Percentiles rank a stretch among this genome's conserved stretches.
Evolutionary conservation across 1,284 basidiomycete genomes (phyloP).

Genomic region (Austroboletus niveus): DNA sequence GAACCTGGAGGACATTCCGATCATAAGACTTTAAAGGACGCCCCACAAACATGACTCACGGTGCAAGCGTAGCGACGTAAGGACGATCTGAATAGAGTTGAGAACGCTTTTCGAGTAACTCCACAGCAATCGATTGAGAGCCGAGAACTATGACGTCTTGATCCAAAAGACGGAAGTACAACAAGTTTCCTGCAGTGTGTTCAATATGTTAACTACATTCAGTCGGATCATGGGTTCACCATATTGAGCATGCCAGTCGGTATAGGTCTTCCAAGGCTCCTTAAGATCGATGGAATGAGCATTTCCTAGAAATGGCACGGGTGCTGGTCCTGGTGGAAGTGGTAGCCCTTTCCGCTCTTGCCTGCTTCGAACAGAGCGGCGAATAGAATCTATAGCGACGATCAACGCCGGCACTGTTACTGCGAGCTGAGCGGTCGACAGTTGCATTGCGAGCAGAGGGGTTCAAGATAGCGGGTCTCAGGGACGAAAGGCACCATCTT

Average conservation of each 20-base stretch:
- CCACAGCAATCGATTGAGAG: slow-evolving; percentile 3
- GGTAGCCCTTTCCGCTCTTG: slow-evolving; percentile 1
- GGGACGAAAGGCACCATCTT: neutral
- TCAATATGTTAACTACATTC: neutral
- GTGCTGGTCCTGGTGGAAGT: slow-evolving; percentile 7
- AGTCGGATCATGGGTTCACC: slow-evolving; percentile 2
- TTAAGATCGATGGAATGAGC: neutral
- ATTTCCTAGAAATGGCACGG: slow-evolving; percentile 12
- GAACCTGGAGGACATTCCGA: slow-evolving; percentile 1
- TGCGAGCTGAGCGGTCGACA: neutral
- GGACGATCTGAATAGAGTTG: slow-evolving; percentile 13
- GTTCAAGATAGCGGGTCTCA: neutral
- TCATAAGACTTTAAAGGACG: too few relatives aligned
- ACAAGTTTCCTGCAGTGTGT: slow-evolving; percentile 5
- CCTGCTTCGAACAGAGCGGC: neutral
- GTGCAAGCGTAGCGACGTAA: slow-evolving; percentile 4
- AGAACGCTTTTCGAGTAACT: slow-evolving; percentile 16
- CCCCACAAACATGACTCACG: slow-evolving; percentile 5
- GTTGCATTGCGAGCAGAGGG: neutral
- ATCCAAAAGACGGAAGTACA: slow-evolving; percentile 13
- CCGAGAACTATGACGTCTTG: slow-evolving; percentile 12
- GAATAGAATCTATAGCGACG: neutral
- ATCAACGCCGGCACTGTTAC: neutral
- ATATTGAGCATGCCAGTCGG: slow-evolving; percentile 10
- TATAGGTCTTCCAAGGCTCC: slow-evolving; percentile 17